phyloP scores from a whole-genome alignment of 2,329 filamentous ascomycete genomes.

The Cordyceps pruinosa region DNA sequence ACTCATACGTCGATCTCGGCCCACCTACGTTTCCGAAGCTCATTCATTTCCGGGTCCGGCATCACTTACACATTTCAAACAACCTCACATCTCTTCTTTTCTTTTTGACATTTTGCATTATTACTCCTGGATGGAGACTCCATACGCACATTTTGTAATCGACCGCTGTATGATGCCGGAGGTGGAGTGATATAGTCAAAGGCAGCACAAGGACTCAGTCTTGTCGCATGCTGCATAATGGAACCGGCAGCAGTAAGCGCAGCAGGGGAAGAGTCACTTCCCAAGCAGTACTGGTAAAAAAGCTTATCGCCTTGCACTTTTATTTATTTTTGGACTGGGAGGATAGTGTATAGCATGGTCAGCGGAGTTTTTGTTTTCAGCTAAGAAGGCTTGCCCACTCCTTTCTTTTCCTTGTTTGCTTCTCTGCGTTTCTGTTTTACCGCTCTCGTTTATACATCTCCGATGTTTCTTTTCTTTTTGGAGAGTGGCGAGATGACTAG shows the following conservation, averaged over 20 bases:
- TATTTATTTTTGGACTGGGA: not conserved
- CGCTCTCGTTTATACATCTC: not conserved
- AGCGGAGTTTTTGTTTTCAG: slow-evolving; percentile 1
- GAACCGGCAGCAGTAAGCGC: not conserved
- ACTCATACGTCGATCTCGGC: not conserved
- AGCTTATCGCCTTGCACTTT: not conserved
- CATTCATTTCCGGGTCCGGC: not conserved
- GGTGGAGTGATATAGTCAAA: not conserved
- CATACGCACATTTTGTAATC: slow-evolving; percentile 5
- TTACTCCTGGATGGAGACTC: slow-evolving; percentile 7
- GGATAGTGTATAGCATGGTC: slow-evolving; percentile 8
- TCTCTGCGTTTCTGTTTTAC: not conserved
- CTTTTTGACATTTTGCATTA: not conserved
- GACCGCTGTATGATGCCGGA: slow-evolving; percentile 1
- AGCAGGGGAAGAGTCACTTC: not conserved
- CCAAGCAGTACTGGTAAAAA: not conserved
- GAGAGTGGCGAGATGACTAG: slow-evolving; percentile 1
- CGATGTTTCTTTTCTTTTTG: not conserved
- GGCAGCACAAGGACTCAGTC: not conserved
- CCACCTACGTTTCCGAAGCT: not conserved
- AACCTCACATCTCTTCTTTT: not conserved
- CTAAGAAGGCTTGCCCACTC: not conserved
- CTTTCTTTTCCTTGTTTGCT: not conserved
- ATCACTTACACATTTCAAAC: slow-evolving; percentile 2
- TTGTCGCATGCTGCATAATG: not conserved